phyloP scores from a whole-genome alignment of 805 yeast species.

The Candida sakaeoensis region DNA sequence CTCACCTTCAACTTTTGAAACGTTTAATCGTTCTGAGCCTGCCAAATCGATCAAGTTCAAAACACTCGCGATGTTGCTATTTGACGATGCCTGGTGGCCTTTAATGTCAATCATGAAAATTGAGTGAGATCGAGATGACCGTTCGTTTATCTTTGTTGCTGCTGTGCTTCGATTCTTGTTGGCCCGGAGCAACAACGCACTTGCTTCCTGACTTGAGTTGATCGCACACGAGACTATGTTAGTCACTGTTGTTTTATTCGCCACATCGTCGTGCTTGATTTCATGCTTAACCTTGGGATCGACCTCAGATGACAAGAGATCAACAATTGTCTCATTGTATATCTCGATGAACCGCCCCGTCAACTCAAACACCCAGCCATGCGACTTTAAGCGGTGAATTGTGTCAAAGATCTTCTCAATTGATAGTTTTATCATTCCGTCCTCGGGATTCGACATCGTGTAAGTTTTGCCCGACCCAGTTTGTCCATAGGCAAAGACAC shows the following conservation, averaged over 20 bases:
- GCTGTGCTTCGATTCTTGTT: constrained; percentile 69
- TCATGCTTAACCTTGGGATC: constrained; percentile 46
- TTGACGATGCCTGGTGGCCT: constrained; percentile 52
- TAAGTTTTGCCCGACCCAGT: constrained; percentile 93
- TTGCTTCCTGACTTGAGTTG: constrained; percentile 46
- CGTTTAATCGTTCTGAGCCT: constrained; percentile 81
- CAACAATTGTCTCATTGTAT: constrained; percentile 78
- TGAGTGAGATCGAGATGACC: constrained; percentile 90
- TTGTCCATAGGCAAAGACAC: constrained; percentile 96
- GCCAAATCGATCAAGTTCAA: constrained; percentile 87
- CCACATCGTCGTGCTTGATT: constrained; percentile 62
- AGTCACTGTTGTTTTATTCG: constrained; percentile 54
- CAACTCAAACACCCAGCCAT: constrained; percentile 62
- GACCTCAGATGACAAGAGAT: constrained; percentile 47
- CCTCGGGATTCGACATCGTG: constrained; percentile 71
- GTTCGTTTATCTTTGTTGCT: constrained; percentile 72
- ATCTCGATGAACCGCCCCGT: constrained; percentile 83
- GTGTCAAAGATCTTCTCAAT: constrained; percentile 65
- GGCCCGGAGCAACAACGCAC: constrained; percentile 50
- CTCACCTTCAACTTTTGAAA: constrained; percentile 76
- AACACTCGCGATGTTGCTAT: constrained; percentile 50
- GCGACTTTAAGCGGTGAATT: constrained; percentile 41
- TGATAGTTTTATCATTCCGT: constrained; percentile 83
- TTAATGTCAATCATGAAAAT: constrained; percentile 62
- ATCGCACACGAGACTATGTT: constrained; percentile 53